A percentile compares a stretch with the other conserved stretches of the same genome.
These are phyloP conservation scores for Metschnikowia borealis DNA, from an alignment of 805 yeast genomes.

Conservation along the genomic window DNA sequence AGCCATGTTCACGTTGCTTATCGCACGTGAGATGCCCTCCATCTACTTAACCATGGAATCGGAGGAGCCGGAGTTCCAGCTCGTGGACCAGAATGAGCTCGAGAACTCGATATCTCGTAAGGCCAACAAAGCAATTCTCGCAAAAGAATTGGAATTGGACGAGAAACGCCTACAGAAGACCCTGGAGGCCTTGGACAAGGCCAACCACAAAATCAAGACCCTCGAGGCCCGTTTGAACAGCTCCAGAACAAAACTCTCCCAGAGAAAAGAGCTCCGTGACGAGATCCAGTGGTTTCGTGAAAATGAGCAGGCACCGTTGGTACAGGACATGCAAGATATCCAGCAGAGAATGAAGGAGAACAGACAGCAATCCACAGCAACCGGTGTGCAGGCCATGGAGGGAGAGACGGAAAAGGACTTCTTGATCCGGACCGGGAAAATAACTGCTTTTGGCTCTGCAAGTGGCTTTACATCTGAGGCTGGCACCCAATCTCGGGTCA, in stretches of 20 bases:
- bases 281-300: conserved; percentile 51
- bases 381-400: conserved; percentile 5
- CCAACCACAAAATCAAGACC: conserved; percentile 39
- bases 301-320: conserved; percentile 50
- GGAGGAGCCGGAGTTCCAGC: conserved; percentile 20
- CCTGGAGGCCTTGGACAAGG: conserved; percentile 41
- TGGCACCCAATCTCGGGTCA: conserved; percentile 34
- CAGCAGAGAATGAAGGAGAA: conserved; percentile 31
- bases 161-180: conserved; percentile 71
- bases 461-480: conserved; percentile 43
- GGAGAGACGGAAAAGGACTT: conserved; percentile 80
- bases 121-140: conserved; percentile 60
- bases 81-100: conserved; percentile 77
- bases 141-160: conserved; percentile 70
- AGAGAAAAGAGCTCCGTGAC: conserved; percentile 47
- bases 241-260: conserved; percentile 62
- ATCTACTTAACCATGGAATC: background rate
- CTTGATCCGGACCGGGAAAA: conserved; percentile 82
- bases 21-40: conserved; percentile 5
- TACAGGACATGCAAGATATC: conserved; percentile 59
- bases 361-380: conserved; percentile 37
- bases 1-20: conserved; percentile 1
- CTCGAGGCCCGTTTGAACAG: conserved; percentile 47
- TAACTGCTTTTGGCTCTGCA: conserved; percentile 85
- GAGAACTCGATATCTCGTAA: conserved; percentile 66